Conservation (phyloP, 2,329 filamentous ascomycete genomes). For the Ascochyta viciae-villosae region DNA sequence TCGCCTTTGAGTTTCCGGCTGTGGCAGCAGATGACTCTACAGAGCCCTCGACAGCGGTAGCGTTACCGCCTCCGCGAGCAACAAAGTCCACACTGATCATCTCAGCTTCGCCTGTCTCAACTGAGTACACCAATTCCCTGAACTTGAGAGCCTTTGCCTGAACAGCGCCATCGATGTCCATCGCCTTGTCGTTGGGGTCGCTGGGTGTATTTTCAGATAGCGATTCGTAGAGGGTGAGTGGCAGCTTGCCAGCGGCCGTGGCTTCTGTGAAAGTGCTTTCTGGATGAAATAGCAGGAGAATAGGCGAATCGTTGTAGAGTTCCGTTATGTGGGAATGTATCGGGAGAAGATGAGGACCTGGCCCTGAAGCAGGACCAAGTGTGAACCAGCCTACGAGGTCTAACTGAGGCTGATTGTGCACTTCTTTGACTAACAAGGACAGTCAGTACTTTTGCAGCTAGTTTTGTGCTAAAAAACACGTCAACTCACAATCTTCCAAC, state of each 20-base stretch:
- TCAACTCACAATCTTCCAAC: conserved; percentile 78
- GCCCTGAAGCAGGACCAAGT: conserved; percentile 74
- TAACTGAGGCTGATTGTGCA: conserved; percentile 83
- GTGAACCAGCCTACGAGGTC: conserved; percentile 92
- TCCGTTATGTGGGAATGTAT: conserved; percentile 80
- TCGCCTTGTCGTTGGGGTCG: conserved; percentile 48
- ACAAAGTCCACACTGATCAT: conserved; percentile 98
- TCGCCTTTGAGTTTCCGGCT: conserved; percentile 37
- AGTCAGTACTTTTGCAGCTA: neutral
- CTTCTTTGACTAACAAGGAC: conserved; percentile 72
- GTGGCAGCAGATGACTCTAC: conserved; percentile 25
- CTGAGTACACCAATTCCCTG: conserved; percentile 80
- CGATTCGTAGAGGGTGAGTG: conserved; percentile 89
- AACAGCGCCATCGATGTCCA: conserved; percentile 70
- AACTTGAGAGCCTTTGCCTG: conserved; percentile 68
- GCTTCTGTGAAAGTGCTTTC: conserved; percentile 59
- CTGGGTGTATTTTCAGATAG: conserved; percentile 49
- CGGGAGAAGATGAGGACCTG: conserved; percentile 69
- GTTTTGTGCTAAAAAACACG: too few species aligned
- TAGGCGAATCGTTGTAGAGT: conserved; percentile 80
- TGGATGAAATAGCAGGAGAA: conserved; percentile 88
- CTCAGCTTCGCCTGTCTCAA: conserved; percentile 94
- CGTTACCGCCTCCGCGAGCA: conserved; percentile 82
- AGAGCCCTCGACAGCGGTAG: conserved; percentile 62
- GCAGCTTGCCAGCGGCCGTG: conserved; percentile 78